A percentile compares a stretch with the other conserved stretches of the same genome.
Evolutionary conservation across 2,329 filamentous ascomycete species (phyloP).

Genomic region (Colletotrichum zoysiae): DNA sequence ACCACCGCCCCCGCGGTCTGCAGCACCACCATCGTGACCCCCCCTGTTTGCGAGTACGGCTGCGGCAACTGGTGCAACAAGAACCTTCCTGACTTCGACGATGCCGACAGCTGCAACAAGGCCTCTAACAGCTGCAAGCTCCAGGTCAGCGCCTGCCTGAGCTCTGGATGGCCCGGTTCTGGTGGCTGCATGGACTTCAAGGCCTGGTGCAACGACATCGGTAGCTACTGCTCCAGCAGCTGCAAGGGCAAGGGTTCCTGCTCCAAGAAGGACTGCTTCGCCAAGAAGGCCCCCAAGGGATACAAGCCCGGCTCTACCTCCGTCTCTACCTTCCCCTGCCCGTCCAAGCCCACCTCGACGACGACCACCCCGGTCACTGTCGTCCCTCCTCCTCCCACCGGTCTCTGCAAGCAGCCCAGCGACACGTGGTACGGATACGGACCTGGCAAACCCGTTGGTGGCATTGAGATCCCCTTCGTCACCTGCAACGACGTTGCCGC

Average conservation of each 20-base stretch:
- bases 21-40: conserved; percentile 59
- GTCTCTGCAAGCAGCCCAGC: conserved; percentile 66
- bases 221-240: conserved; percentile 57
- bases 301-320: conserved; percentile 48
- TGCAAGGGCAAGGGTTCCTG: conserved; percentile 53
- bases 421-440: conserved; percentile 74
- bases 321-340: conserved; percentile 46
- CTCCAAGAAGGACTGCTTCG: conserved; percentile 59
- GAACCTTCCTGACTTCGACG: conserved; percentile 62
- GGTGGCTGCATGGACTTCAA: conserved; percentile 63
- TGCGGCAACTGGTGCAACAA: conserved; percentile 67
- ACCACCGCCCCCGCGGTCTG: conserved; percentile 59
- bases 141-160: conserved; percentile 65
- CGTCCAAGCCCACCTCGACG: conserved; percentile 46
- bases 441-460: conserved; percentile 69
- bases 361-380: conserved; percentile 47
- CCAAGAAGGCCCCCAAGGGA: conserved; percentile 55
- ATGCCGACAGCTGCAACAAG: conserved; percentile 56
- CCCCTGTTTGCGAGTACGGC: conserved; percentile 65
- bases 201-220: conserved; percentile 62
- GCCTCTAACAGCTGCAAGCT: conserved; percentile 60
- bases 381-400: conserved; percentile 61
- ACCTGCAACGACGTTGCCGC: conserved; percentile 65
- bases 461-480: conserved; percentile 64
- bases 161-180: conserved; percentile 64